Evolutionary conservation across 2,329 filamentous ascomycete genomes (phyloP).

Genomic region (Xylariales sp.): DNA sequence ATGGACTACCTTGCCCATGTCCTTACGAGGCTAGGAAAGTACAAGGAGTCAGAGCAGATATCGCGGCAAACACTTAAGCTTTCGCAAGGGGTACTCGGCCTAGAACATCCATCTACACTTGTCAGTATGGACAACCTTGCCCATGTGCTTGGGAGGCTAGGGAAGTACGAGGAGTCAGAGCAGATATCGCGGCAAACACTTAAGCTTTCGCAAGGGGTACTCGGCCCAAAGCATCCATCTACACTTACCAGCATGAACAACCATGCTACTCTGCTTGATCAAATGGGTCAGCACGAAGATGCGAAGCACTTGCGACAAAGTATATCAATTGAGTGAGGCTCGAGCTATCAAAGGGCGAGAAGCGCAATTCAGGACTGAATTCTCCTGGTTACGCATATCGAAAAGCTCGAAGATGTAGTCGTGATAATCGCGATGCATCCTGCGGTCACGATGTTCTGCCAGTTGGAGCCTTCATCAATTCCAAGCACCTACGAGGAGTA

Average conservation of each 20-base stretch:
- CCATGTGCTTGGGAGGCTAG: background rate
- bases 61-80: background rate
- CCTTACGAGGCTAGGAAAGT: background rate
- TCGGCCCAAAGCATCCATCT: background rate
- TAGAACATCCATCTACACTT: background rate
- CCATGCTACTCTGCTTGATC: no score
- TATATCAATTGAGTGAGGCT: no score
- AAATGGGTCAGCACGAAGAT: no score
- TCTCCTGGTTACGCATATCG: no score
- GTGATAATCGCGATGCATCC: no score
- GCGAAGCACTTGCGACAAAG: no score
- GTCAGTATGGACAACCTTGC: background rate
- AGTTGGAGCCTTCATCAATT: no score
- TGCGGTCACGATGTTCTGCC: no score
- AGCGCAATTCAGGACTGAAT: no score
- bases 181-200: background rate
- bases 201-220: background rate
- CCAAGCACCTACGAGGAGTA: no score
- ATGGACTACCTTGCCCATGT: background rate
- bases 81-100: background rate
- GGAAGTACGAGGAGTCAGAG: slow-evolving; percentile 1
- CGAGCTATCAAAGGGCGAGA: no score
- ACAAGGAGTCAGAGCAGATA: background rate
- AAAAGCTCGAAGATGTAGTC: no score
- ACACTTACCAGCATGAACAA: background rate